Evolutionary conservation across 2,329 filamentous ascomycete species (phyloP).

Genomic region (Fusarium musae): DNA sequence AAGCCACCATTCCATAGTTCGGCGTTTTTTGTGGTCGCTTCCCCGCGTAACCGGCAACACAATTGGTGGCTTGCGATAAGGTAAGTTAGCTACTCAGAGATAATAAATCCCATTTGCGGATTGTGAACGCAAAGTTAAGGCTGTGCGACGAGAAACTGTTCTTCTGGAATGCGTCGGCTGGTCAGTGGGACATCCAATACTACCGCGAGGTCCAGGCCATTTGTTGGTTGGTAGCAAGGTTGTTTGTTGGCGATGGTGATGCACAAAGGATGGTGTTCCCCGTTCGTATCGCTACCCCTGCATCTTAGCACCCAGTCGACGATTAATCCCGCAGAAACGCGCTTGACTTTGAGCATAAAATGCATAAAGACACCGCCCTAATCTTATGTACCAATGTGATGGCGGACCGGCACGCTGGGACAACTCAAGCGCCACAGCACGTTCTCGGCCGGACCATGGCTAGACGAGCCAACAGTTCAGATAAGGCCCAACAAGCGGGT

Average conservation of each 20-base stretch:
- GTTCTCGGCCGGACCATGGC: constrained; percentile 7
- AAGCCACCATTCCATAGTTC: too few species aligned
- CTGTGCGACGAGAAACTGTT: neutral
- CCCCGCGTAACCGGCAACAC: neutral
- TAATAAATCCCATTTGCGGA: neutral
- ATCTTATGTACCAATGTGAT: neutral
- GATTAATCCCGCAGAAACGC: neutral
- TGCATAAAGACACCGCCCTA: neutral
- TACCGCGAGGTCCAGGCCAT: neutral
- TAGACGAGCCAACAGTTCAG: neutral
- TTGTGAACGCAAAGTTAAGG: neutral
- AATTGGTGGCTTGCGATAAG: constrained; percentile 4
- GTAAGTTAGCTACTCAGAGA: neutral
- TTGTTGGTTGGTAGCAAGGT: neutral
- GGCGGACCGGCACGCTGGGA: constrained; percentile 1
- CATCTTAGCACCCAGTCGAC: neutral
- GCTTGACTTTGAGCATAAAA: neutral
- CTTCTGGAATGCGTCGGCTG: neutral
- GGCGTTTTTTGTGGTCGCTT: neutral
- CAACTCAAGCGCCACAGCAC: constrained; percentile 10
- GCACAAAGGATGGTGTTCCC: neutral
- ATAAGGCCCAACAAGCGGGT: neutral
- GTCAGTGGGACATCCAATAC: neutral
- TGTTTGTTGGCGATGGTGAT: neutral
- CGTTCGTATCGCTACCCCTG: constrained; percentile 1